Evolutionary conservation across 1,139 yeast genomes (phyloP).

Genomic region (Lipomyces yarrowii): DNA sequence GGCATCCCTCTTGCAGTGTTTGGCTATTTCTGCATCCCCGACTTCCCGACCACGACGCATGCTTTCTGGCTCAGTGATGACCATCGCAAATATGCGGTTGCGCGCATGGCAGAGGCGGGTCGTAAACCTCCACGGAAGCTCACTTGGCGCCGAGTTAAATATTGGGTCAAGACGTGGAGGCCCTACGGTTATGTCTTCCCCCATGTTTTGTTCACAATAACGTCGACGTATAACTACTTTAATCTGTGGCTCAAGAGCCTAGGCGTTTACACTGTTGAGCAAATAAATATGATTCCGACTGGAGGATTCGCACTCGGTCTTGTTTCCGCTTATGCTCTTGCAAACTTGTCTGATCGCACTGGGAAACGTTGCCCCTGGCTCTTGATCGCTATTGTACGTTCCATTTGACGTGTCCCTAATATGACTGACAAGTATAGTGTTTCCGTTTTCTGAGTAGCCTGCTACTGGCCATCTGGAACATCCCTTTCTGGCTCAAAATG

Average conservation of each 20-base stretch:
- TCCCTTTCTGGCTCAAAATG: conserved; percentile 22
- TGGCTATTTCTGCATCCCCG: conserved; percentile 43
- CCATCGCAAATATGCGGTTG: conserved; percentile 9
- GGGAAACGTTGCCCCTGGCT: conserved; percentile 14
- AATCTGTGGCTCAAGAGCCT: conserved; percentile 22
- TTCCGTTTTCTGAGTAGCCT: conserved; percentile 14
- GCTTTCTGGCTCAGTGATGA: conserved; percentile 23
- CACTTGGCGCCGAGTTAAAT: conserved; percentile 20
- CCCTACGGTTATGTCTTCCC: conserved; percentile 20
- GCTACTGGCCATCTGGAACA: conserved; percentile 21
- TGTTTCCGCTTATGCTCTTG: conserved; percentile 19
- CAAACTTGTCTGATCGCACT: conserved; percentile 17
- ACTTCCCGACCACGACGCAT: conserved; percentile 18
- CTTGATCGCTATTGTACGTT: conserved; percentile 12
- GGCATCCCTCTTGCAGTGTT: conserved; percentile 59
- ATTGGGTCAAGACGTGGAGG: conserved; percentile 16
- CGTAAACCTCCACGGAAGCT: conserved; percentile 15
- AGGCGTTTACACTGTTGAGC: conserved; percentile 11
- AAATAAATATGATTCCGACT: conserved; percentile 11
- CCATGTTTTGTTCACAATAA: conserved; percentile 13
- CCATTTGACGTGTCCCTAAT: neutral
- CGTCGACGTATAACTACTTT: conserved; percentile 18
- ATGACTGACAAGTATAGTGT: neutral
- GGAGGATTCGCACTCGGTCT: conserved; percentile 25
- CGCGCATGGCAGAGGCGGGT: conserved; percentile 14